Conservation (phyloP, 2,329 filamentous ascomycete genomes). For the Colletotrichum tofieldiae region DNA sequence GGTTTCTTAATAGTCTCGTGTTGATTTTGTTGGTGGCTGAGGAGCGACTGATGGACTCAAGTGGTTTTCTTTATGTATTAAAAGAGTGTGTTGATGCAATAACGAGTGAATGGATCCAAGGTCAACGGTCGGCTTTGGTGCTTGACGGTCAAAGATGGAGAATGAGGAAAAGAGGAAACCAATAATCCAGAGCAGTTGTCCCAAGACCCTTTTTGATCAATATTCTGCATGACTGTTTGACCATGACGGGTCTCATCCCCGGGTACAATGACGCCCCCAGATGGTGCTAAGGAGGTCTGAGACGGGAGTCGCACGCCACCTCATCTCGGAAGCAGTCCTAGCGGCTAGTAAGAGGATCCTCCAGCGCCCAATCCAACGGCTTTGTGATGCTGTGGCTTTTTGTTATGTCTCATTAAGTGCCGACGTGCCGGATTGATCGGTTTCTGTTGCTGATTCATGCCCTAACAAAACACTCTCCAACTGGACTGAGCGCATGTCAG, state of each 20-base stretch:
- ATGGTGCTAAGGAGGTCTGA: conserved; percentile 20
- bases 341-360: conserved; percentile 27
- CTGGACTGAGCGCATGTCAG: background rate
- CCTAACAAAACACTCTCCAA: background rate
- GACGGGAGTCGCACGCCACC: conserved; percentile 38
- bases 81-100: conserved; percentile 10
- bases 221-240: background rate
- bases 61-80: background rate
- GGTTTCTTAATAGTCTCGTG: background rate
- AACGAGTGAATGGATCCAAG: conserved; percentile 26
- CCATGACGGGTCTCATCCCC: background rate
- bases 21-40: background rate
- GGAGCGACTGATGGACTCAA: background rate
- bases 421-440: conserved; percentile 11
- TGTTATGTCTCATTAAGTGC: conserved; percentile 28
- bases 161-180: background rate
- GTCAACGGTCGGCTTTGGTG: background rate
- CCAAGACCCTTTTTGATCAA: background rate
- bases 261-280: conserved; percentile 12
- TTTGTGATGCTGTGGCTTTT: conserved; percentile 35
- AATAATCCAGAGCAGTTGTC: background rate
- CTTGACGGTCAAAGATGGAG: background rate
- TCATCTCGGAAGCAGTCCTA: conserved; percentile 40
- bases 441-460: conserved; percentile 14
- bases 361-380: conserved; percentile 16